Base-by-base conservation (phyloP, 148 eudicot species). In the Heliamphora exappendiculata region DNA sequence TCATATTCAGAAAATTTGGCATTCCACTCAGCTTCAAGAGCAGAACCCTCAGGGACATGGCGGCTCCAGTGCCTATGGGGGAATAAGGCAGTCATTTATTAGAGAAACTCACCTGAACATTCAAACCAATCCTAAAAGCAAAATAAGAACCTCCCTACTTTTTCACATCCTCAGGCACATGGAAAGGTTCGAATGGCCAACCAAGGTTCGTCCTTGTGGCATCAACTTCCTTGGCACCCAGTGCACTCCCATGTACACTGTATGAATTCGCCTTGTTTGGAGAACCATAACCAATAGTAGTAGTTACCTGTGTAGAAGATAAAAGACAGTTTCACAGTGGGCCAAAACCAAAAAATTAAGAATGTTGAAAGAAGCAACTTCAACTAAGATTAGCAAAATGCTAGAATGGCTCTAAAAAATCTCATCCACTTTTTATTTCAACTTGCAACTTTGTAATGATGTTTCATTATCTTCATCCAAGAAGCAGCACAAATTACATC, bases 241-340 rank as follows among this genome's bases (percentile, higher is more conserved):
- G 82, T 41, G 99, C 99, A 74, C 85, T 81, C 68, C 99, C 99
- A 45, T 95, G 99, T n/a, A 92, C 99, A 72, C 96, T 89, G 87
- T 95, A 92, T 60, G 99, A 91, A 86, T 95, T 95, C 19, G 99
- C 86, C 82, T 95, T 95, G 84, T 95, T 95, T 13, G 99, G 99
- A 66, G 99, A 92, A 39, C 99, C 99, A 78, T 64, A 95, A 72
- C 99, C 99, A 69, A 95, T 95, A 10, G 99, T 92, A 66, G 99
- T 95, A 20, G 99, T 95, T 73, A 95, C 93, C 99, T 95, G 88
- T 41, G 20, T 33, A 63, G 54, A 51, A 57, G 22, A 73, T 67
- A 51, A 42, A 74, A 26, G 4, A 8, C 9, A 34, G 28, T 36
- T 72, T 34, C 47, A 54, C 1, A 53, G 31, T n/a, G 17, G 28